Percentiles rank a stretch among this genome's conserved stretches.
Conservation (phyloP, 2,329 filamentous ascomycete genomes). For the Venturia carpophila region DNA sequence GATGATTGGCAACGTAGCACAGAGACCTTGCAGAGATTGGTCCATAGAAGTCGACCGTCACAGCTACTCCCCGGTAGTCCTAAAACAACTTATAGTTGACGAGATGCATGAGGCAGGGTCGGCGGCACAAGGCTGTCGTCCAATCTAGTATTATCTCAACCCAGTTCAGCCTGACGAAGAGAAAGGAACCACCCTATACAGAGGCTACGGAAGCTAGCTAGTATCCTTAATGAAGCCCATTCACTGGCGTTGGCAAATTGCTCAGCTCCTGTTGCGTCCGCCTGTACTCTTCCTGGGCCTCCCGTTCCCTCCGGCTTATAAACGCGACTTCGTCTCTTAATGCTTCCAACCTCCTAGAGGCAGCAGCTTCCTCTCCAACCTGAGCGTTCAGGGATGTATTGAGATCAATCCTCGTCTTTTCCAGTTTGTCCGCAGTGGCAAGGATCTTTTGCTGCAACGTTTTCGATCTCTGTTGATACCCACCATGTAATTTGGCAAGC, state of each 20-base stretch:
- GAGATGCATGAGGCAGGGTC: neutral
- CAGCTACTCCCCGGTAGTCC: neutral
- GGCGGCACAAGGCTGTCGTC: neutral
- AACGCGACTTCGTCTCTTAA: constrained; percentile 77
- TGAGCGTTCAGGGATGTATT: constrained; percentile 68
- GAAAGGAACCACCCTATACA: neutral
- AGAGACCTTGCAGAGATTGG: neutral
- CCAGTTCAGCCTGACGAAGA: neutral
- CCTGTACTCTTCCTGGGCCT: constrained; percentile 83
- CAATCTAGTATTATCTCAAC: neutral
- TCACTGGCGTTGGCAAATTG: constrained; percentile 11
- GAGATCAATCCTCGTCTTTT: constrained; percentile 63
- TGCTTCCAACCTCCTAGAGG: constrained; percentile 62
- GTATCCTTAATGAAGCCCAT: constrained; percentile 14
- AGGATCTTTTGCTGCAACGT: constrained; percentile 70
- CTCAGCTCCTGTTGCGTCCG: constrained; percentile 65
- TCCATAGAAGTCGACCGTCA: neutral
- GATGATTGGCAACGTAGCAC: neutral
- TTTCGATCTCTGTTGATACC: constrained; percentile 81
- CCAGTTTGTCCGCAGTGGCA: constrained; percentile 65
- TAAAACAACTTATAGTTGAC: neutral
- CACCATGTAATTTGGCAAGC: constrained; percentile 75
- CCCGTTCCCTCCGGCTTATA: constrained; percentile 72
- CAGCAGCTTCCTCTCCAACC: constrained; percentile 69
- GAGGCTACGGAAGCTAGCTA: neutral